Base-by-base conservation (phyloP, 2,329 filamentous ascomycete species). In the Alternaria tenuissima region DNA sequence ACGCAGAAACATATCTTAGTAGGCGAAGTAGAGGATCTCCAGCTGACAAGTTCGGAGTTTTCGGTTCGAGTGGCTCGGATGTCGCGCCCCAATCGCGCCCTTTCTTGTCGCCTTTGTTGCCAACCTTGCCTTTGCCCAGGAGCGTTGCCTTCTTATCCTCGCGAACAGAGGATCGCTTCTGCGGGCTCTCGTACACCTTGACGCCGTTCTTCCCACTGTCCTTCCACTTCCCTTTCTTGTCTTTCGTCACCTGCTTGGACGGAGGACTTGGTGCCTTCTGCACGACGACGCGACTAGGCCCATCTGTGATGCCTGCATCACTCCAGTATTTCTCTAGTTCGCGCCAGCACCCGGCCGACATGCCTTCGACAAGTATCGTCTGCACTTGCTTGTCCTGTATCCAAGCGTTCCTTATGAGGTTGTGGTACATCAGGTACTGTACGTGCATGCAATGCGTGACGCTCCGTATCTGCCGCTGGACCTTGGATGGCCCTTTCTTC, bases 391-490 rank as follows among this genome's bases (percentile, higher is more conserved):
- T 66, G 56, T 79, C 76, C 48, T 77, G 71, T 7, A 78, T 67
- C 77, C 77, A 79, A 3, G 67, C 65, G 56, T 79, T 79, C 12
- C 77, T 88, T 14, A 95, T 79, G 0, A 92, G 87, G 73, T 98
- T 98, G 76, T 98, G 94, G 85, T 91, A 97, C 61, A 99, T 85
- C 16, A 99, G 82, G 53, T 89, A 87, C 75, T 96, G 89, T 2
- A 98, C 93, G 78, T 99, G 95, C 67, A 97, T 85, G 68, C 92
- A 91, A 78, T 99, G 95, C 0, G 93, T 93, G 4, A 89, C 85
- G 34, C 89, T 86, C 26, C 95, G 87, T 57, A 94, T 91, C 61
- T 88, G 86, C 52, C 92, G 88, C 74, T 97, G 93, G 28, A 91
- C 87, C 79, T 97, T 97, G 3, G 91, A 91, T 0, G 92, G 91